These are phyloP conservation scores for Floccularia luteovirens DNA, from an alignment of 768 basidiomycete genomes.

Conservation along the genomic window DNA sequence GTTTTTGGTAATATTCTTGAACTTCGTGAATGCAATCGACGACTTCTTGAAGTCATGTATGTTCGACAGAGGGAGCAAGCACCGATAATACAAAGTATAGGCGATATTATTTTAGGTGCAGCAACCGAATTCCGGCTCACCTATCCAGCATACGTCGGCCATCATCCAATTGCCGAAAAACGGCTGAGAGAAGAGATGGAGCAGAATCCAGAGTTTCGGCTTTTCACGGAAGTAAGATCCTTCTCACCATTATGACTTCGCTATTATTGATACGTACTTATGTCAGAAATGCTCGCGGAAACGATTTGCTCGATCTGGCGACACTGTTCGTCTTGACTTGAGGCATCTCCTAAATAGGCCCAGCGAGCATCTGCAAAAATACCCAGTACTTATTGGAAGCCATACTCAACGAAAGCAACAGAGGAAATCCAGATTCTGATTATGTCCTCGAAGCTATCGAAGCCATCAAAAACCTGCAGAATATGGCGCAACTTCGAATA, in stretches of 20 bases:
- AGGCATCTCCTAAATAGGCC: slow-evolving; percentile 77
- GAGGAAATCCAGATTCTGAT: slow-evolving; percentile 77
- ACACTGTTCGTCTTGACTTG: slow-evolving; percentile 47
- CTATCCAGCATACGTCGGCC: slow-evolving; percentile 84
- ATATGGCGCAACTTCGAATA: slow-evolving; percentile 74
- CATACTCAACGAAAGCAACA: slow-evolving; percentile 73
- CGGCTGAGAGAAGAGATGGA: slow-evolving; percentile 82
- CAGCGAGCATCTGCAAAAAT: slow-evolving; percentile 80
- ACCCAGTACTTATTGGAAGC: slow-evolving; percentile 83
- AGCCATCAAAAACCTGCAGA: slow-evolving; percentile 76
- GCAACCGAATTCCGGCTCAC: slow-evolving; percentile 82
- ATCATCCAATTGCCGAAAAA: slow-evolving; percentile 81
- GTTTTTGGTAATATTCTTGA: slow-evolving; percentile 87
- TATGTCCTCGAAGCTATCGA: slow-evolving; percentile 74
- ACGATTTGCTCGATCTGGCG: slow-evolving; percentile 28
- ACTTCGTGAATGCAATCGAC: slow-evolving; percentile 71
- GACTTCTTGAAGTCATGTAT: slow-evolving; percentile 77
- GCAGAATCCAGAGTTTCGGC: slow-evolving; percentile 70
- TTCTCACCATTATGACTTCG: background rate
- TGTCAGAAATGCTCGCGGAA: slow-evolving; percentile 37
- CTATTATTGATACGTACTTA: slow-evolving; percentile 1
- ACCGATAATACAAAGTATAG: slow-evolving; percentile 76
- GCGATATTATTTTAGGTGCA: slow-evolving; percentile 82
- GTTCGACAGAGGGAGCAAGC: slow-evolving; percentile 83
- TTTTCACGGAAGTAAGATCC: slow-evolving; percentile 74